phyloP scores from a whole-genome alignment of 768 basidiomycete genomes.

The Leccinum rimulosum region DNA sequence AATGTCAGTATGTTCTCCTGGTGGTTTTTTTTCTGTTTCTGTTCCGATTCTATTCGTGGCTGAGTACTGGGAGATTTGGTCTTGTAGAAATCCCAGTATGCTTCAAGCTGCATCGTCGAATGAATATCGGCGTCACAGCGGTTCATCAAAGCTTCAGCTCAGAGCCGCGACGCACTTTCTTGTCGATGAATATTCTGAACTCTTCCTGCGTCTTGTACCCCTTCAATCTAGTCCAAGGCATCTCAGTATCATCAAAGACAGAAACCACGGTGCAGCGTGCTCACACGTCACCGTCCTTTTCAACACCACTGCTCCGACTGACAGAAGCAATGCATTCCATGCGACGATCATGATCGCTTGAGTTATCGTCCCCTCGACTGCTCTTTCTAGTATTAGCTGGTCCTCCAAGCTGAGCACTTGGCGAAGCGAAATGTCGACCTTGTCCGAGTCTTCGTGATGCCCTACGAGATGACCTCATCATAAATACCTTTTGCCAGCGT shows the following conservation, averaged over 20 bases:
- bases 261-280: conserved; percentile 22
- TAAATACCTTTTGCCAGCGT: neutral
- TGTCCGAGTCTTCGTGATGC: conserved; percentile 6
- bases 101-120: conserved; percentile 41
- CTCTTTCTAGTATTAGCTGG: neutral
- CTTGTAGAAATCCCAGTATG: conserved; percentile 43
- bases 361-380: conserved; percentile 2
- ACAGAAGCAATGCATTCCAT: conserved; percentile 72
- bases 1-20: conserved; percentile 71
- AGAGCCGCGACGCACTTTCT: conserved; percentile 47
- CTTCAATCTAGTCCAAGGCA: conserved; percentile 49
- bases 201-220: conserved; percentile 58
- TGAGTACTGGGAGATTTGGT: conserved; percentile 9
- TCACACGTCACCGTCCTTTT: conserved; percentile 74
- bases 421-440: conserved; percentile 8
- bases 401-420: neutral
- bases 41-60: conserved; percentile 17
- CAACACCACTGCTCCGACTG: conserved; percentile 73
- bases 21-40: conserved; percentile 43
- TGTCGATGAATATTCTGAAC: conserved; percentile 61
- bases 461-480: conserved; percentile 19
- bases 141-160: neutral
- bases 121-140: neutral
- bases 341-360: conserved; percentile 23
- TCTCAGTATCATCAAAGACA: conserved; percentile 34